These are phyloP conservation scores for Coelastrella sp. DNA, from an alignment of 139 green algal genomes.

Conservation along the genomic window DNA sequence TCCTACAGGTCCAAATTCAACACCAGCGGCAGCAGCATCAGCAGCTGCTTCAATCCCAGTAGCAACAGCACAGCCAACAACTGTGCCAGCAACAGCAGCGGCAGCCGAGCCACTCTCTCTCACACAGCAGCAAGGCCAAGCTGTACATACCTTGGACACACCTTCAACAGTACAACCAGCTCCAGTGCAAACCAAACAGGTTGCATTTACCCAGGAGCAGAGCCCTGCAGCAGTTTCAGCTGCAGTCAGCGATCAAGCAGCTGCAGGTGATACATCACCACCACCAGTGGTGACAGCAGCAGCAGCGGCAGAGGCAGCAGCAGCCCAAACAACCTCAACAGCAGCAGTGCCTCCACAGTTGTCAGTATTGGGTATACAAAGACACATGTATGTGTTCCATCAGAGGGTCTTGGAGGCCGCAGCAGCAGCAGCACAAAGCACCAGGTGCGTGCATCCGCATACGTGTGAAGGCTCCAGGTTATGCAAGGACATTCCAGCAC, in stretches of 20 bases:
- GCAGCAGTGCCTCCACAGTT: neutral
- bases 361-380: neutral
- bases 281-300: neutral
- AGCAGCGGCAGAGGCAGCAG: neutral
- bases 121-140: no score
- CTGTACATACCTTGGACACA: no score
- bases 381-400: constrained; percentile 22
- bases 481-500: no score
- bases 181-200: no score
- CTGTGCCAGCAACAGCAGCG: neutral
- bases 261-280: neutral
- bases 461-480: no score
- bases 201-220: no score
- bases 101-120: no score
- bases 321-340: constrained; percentile 5
- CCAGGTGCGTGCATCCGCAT: no score
- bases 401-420: constrained; percentile 34
- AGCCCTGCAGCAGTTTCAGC: neutral
- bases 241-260: neutral
- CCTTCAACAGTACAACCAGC: no score
- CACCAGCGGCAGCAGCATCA: neutral
- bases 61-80: neutral
- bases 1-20: neutral
- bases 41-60: neutral
- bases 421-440: neutral